Base-by-base conservation (phyloP, 768 basidiomycete species). In the Goffeauzyma gilvescens region DNA sequence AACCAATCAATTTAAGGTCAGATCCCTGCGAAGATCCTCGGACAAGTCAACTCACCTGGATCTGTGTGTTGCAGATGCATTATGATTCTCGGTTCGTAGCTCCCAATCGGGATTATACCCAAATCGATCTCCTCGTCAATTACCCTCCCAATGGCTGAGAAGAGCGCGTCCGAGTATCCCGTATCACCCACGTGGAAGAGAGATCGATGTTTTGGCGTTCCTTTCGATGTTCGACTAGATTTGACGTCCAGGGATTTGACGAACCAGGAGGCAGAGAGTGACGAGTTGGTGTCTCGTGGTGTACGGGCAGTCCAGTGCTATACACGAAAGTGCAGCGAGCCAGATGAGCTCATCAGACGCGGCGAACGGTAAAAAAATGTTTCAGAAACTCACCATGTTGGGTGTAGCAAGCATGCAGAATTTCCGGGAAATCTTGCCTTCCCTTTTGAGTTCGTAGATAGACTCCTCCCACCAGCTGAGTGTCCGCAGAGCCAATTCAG, bases 71-170 rank as follows among this genome's bases (percentile, higher is more conserved):
- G 60, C 1, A 60, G 51, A 23, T 58, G 53, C 33, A 58, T 39
- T 35, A 57, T 58, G 60, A 60, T 62, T 37, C 51, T 23, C 0
- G 63, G 63, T 15, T 57, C 57, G 42, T 62, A 64, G 13, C 53
- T 48, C 26, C 63, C 63, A 18, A 64, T 64, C 1, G 63, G 60
- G 37, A 64, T 60, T n/a, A n/a, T n/a, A n/a, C n/a, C n/a, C n/a
- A n/a, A n/a, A n/a, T n/a, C n/a, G n/a, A n/a, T n/a, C n/a, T n/a
- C n/a, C n/a, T n/a, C n/a, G n/a, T n/a, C n/a, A n/a, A n/a, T n/a
- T n/a, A n/a, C n/a, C n/a, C n/a, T n/a, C n/a, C n/a, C n/a, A n/a
- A n/a, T n/a, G n/a, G n/a, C n/a, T n/a, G n/a, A n/a, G n/a, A n/a
- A n/a, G n/a, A n/a, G n/a, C n/a, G n/a, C n/a, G n/a, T n/a, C n/a